Base-by-base conservation (phyloP, 306 rosid genomes). In the Fragaria nilgerrensis region DNA sequence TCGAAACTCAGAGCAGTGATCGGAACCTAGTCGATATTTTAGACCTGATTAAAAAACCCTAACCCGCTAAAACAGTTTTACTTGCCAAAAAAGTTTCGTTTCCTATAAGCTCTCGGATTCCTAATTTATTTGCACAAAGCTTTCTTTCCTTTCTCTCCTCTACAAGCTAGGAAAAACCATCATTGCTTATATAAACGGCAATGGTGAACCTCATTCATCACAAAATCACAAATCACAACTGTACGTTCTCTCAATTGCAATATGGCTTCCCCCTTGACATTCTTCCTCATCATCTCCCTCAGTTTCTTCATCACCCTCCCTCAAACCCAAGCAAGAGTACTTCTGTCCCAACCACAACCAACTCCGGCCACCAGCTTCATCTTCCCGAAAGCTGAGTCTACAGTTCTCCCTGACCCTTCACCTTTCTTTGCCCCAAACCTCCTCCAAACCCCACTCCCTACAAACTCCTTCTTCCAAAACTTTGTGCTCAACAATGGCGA, bases 401-500 rank as follows among this genome's bases (percentile, higher is more conserved):
- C 91, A 32, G 77, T 91, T 3, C 91, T 88, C 13, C 97, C 97
- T 52, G 91, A 89, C 20, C 94, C 94, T 19, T 88, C 94, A 14
- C 78, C 45, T 2, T 86, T 88, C 86, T 91, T 87, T 82, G 70
- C 85, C 10, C 77, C 74, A 66, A 82, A 72, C 44, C 89, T 91
- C 25, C 77, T 86, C 65, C 82, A 90, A 23, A 25, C 74, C 12
- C 91, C 97, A 2, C 91, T 91, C n/a, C 94, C 94, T 2, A 91
- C 97, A 0, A 91, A 88, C 84, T 91, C 94, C 44, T 91, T 91
- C 85, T 91, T 89, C 81, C 97, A 91, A 75, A 91, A 91, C 80
- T 89, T 82, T 37, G 84, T 74, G 5, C 90, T 89, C 0, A 89
- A 88, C 37, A 86, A 85, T 68, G 97, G 88, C 22, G 89, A 89